Base-by-base conservation (phyloP, 1,284 basidiomycete genomes). In the Malassezia arunalokei region DNA sequence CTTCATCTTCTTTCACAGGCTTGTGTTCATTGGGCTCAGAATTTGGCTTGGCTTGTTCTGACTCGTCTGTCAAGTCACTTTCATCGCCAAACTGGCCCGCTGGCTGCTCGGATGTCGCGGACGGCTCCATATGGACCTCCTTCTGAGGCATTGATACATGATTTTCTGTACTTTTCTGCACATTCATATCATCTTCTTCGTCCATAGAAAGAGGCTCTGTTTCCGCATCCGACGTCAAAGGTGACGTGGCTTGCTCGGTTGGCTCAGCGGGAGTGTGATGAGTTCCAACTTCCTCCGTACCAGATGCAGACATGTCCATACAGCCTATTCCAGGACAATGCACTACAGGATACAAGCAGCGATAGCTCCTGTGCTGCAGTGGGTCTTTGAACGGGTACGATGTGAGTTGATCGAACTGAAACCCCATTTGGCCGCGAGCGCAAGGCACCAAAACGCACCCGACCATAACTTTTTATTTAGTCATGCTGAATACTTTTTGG, bases 191-290 rank as follows among this genome's bases (percentile, higher is more conserved):
- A n/a, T 41, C 42, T 9, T 41, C 39, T 12, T 64, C 62, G 51
- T 66, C 65, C 50, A 62, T 68, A 14, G 66, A 60, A 3, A 70
- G 56, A 11, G 65, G 67, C 40, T 66, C 67, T 6, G 67, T 70
- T 29, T 70, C 67, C 14, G 67, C 65, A 57, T 66, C 64, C 14
- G 67, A 70, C 15, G 53, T 39, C 14, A 54, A 40, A 24, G 42
- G 42, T 17, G 43, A 51, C 5, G 51, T 42, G 17, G n/a, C 39
- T 29, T 33, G 37, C 31, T 54, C 41, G 20, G 31, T 38, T 28
- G 30, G 44, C 44, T 44, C 33, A 24, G 20, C 4, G 20, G 20
- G 20, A 24, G 20, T 24, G 20, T 4, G 20, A 24, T 24, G 20
- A 24, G 4, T 24, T 24, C 4, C 20, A 24, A 24, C 20, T 24